phyloP scores from a whole-genome alignment of 2,329 filamentous ascomycete genomes.

The Botrytis deweyae region DNA sequence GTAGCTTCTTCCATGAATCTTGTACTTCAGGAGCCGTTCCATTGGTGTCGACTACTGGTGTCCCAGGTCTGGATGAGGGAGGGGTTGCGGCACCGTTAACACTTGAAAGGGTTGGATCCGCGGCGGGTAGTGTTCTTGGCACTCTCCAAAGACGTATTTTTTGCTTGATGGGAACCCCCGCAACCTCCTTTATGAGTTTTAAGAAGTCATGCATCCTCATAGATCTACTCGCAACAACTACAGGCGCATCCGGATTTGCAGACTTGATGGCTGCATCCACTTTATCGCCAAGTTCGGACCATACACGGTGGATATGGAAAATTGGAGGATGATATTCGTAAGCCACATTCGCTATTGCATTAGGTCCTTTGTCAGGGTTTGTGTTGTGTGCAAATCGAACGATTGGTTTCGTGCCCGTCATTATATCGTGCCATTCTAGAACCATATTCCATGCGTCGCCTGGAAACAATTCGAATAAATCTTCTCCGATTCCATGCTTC shows the following conservation, averaged over 20 bases:
- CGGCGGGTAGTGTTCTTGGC: slow-evolving; percentile 33
- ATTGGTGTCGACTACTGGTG: slow-evolving; percentile 27
- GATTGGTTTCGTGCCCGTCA: slow-evolving; percentile 68
- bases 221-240: slow-evolving; percentile 69
- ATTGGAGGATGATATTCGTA: slow-evolving; percentile 85
- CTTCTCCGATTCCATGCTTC: slow-evolving; percentile 64
- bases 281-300: slow-evolving; percentile 57
- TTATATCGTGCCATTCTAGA: slow-evolving; percentile 77
- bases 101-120: slow-evolving; percentile 41
- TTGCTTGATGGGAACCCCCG: slow-evolving; percentile 64
- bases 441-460: slow-evolving; percentile 79
- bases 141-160: slow-evolving; percentile 65
- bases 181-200: slow-evolving; percentile 66
- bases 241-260: slow-evolving; percentile 59
- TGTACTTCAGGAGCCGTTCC: slow-evolving; percentile 31
- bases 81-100: slow-evolving; percentile 45
- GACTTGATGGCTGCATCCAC: slow-evolving; percentile 61
- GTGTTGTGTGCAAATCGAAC: slow-evolving; percentile 77
- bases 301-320: slow-evolving; percentile 80
- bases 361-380: slow-evolving; percentile 49
- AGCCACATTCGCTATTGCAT: slow-evolving; percentile 62
- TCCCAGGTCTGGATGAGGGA: slow-evolving; percentile 37
- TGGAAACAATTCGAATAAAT: slow-evolving; percentile 76
- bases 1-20: slow-evolving; percentile 45
- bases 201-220: slow-evolving; percentile 74